Conservation (phyloP, 352 stramenopile genomes). For the Phytophthora sp. region DNA sequence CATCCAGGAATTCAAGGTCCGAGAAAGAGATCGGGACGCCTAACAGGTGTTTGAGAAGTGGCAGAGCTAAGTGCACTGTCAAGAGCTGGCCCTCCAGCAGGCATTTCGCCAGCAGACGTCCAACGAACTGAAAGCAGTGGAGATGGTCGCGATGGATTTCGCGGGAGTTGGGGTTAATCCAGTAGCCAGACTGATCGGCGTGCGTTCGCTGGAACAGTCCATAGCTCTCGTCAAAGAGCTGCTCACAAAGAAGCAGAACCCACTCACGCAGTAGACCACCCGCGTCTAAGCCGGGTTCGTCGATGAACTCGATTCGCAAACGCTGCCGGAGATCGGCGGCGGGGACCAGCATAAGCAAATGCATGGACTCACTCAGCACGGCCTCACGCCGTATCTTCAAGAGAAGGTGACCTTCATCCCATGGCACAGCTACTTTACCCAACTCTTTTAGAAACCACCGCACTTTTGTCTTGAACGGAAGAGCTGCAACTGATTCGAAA, state of each 20-base stretch:
- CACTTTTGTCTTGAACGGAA: constrained; percentile 77
- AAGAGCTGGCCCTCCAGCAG: constrained; percentile 78
- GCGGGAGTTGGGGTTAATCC: constrained; percentile 80
- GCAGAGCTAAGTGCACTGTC: constrained; percentile 78
- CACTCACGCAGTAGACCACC: constrained; percentile 82
- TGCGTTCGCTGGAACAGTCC: constrained; percentile 78
- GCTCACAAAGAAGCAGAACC: constrained; percentile 77
- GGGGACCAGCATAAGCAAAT: constrained; percentile 80
- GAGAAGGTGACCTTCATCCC: constrained; percentile 81
- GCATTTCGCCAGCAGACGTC: constrained; percentile 77
- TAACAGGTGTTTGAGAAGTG: constrained; percentile 84
- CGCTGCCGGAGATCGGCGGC: constrained; percentile 72
- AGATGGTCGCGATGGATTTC: constrained; percentile 77
- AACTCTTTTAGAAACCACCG: constrained; percentile 82
- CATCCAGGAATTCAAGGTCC: constrained; percentile 80
- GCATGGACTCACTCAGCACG: constrained; percentile 82
- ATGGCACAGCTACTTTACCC: constrained; percentile 75
- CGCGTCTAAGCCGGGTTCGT: constrained; percentile 78
- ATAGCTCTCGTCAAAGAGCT: constrained; percentile 81
- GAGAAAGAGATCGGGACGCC: constrained; percentile 84
- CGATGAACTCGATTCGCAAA: constrained; percentile 85
- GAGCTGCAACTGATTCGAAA: constrained; percentile 73
- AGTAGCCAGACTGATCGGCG: constrained; percentile 81
- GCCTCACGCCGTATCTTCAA: constrained; percentile 81
- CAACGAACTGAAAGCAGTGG: constrained; percentile 78